Evolutionary conservation across 1,284 basidiomycete genomes (phyloP).

Genomic region (Ceratobasidium sp.): DNA sequence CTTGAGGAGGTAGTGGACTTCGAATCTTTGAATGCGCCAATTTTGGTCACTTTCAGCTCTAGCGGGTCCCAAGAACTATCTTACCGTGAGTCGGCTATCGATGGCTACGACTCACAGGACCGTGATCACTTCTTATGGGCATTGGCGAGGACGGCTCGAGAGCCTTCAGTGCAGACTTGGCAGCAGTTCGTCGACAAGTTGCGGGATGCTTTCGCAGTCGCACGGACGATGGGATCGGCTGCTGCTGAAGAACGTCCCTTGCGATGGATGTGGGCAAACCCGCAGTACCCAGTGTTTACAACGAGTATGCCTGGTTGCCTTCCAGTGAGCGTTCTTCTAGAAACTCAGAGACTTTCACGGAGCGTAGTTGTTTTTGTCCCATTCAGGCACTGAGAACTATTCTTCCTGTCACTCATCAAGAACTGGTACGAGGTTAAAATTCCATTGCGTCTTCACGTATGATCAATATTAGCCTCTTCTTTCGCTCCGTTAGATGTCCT

Average conservation of each 20-base stretch:
- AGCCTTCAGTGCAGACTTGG: not conserved
- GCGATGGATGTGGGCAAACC: not conserved
- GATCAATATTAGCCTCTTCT: too few species aligned
- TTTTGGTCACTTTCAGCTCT: constrained; percentile 32
- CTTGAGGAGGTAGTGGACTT: not conserved
- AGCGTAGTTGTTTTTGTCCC: not conserved
- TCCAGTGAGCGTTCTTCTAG: not conserved
- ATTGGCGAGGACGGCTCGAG: not conserved
- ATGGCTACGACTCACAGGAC: not conserved
- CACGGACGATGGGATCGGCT: not conserved
- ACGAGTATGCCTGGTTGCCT: not conserved
- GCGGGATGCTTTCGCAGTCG: not conserved
- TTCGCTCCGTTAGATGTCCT: too few species aligned
- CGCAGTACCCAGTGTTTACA: not conserved
- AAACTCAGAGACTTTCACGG: not conserved
- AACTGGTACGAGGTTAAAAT: too few species aligned
- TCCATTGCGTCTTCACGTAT: too few species aligned
- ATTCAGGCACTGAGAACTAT: not conserved
- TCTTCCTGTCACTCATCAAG: not conserved
- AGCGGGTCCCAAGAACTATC: not conserved
- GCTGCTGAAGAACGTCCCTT: not conserved
- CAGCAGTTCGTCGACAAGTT: not conserved
- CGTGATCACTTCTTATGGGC: constrained; percentile 20
- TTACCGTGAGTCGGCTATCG: not conserved
- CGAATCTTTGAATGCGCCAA: not conserved